A percentile compares a stretch with the other conserved stretches of the same genome.
Conservation (phyloP, 352 stramenopile species). For the Globisporangium middletonii region DNA sequence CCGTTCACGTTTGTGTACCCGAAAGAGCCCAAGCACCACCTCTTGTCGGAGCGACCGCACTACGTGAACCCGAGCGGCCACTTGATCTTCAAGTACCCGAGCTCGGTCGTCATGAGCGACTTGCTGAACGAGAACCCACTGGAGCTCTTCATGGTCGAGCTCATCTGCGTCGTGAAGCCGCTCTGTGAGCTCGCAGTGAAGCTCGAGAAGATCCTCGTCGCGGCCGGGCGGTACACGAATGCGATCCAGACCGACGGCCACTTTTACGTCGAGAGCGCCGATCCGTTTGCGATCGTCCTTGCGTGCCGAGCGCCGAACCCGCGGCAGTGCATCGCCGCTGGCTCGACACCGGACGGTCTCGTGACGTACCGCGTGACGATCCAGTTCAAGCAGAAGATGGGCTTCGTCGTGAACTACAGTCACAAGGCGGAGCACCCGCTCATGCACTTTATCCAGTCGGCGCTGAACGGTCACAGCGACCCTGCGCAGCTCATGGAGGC, state of each 20-base stretch:
- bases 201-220: slow-evolving; percentile 64
- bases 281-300: slow-evolving; percentile 81
- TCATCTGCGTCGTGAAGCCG: slow-evolving; percentile 82
- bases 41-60: slow-evolving; percentile 58
- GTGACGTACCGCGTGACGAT: slow-evolving; percentile 78
- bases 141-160: slow-evolving; percentile 83
- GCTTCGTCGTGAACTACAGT: slow-evolving; percentile 84
- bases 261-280: slow-evolving; percentile 80
- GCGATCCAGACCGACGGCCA: slow-evolving; percentile 61
- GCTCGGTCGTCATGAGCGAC: slow-evolving; percentile 54
- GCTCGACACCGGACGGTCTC: slow-evolving; percentile 63
- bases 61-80: slow-evolving; percentile 71
- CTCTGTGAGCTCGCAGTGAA: slow-evolving; percentile 82
- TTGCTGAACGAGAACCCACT: slow-evolving; percentile 79
- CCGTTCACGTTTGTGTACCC: slow-evolving; percentile 71
- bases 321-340: slow-evolving; percentile 58
- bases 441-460: slow-evolving; percentile 84
- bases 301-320: slow-evolving; percentile 68
- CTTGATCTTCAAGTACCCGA: slow-evolving; percentile 80
- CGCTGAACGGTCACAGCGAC: slow-evolving; percentile 75
- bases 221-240: slow-evolving; percentile 69
- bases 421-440: slow-evolving; percentile 81
- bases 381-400: slow-evolving; percentile 87
- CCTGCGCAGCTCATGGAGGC: slow-evolving; percentile 76
- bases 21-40: slow-evolving; percentile 46